Conservation (phyloP, 2,329 filamentous ascomycete genomes). For the Rosellinia necatrix region DNA sequence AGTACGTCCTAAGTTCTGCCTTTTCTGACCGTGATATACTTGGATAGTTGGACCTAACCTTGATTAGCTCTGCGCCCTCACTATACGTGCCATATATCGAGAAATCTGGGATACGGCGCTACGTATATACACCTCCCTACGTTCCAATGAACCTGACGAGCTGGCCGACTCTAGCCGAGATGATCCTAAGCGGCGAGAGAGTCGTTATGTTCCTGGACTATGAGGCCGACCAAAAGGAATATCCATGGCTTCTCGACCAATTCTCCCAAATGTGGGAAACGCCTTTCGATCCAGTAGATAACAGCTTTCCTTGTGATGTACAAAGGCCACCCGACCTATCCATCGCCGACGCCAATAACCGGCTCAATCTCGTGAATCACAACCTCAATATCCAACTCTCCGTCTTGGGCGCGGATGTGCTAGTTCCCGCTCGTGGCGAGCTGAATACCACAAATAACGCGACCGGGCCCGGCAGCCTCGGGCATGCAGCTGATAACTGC, state of each 20-base stretch:
- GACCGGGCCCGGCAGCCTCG: conserved; percentile 68
- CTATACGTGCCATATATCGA: conserved; percentile 73
- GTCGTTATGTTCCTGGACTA: conserved; percentile 87
- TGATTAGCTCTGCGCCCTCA: conserved; percentile 51
- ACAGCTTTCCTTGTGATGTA: conserved; percentile 74
- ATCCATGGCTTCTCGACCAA: conserved; percentile 85
- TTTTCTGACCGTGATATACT: neutral
- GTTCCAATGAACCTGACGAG: conserved; percentile 72
- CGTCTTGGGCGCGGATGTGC: conserved; percentile 64
- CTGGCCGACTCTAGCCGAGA: conserved; percentile 81
- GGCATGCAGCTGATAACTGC: conserved; percentile 67
- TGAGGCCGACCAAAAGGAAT: conserved; percentile 74
- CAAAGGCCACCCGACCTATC: conserved; percentile 75
- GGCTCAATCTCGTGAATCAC: conserved; percentile 86
- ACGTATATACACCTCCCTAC: conserved; percentile 73
- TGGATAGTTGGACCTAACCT: conserved; percentile 15
- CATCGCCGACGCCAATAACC: conserved; percentile 56
- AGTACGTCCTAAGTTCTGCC: conserved; percentile 40
- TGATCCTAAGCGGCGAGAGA: conserved; percentile 73
- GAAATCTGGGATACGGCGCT: conserved; percentile 71
- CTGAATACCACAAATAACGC: conserved; percentile 75
- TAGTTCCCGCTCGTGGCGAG: conserved; percentile 73
- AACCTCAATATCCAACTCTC: conserved; percentile 83
- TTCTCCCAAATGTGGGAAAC: conserved; percentile 92
- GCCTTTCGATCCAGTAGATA: conserved; percentile 72